A percentile compares a stretch with the other conserved stretches of the same genome.
These are phyloP conservation scores for Fusarium secorum DNA, from an alignment of 2,329 filamentous ascomycete genomes.

Conservation along the genomic window DNA sequence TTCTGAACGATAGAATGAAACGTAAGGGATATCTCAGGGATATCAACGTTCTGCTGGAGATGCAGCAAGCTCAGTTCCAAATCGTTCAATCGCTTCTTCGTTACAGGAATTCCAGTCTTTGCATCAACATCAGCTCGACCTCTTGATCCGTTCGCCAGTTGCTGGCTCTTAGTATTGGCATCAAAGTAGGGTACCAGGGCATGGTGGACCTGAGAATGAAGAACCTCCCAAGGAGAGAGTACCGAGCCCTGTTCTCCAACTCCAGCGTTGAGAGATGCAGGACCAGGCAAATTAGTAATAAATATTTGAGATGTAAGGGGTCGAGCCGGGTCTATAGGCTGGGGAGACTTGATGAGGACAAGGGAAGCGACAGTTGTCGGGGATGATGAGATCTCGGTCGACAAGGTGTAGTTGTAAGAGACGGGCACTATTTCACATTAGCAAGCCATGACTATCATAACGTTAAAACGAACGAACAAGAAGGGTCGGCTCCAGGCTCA, in stretches of 20 bases:
- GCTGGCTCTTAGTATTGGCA: constrained; percentile 87
- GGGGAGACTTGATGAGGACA: constrained; percentile 87
- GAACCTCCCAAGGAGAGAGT: constrained; percentile 86
- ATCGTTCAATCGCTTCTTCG: constrained; percentile 96
- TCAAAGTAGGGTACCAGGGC: constrained; percentile 96
- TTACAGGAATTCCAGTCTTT: constrained; percentile 94
- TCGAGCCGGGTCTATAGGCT: constrained; percentile 83
- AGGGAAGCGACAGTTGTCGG: constrained; percentile 85
- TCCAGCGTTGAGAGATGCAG: constrained; percentile 72
- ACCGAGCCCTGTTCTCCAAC: constrained; percentile 75
- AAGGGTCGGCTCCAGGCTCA: constrained; percentile 57
- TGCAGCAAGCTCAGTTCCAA: constrained; percentile 89
- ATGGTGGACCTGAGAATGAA: constrained; percentile 91
- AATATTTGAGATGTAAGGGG: constrained; percentile 89
- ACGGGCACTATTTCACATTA: constrained; percentile 48
- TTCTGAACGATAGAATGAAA: constrained; percentile 89
- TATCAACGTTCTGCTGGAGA: constrained; percentile 97
- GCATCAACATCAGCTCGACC: constrained; percentile 85
- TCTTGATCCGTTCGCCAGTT: constrained; percentile 69
- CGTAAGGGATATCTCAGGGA: constrained; percentile 86
- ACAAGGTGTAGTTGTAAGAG: constrained; percentile 79
- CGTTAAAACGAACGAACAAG: constrained; percentile 49
- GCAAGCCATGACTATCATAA: background rate
- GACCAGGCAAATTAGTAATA: constrained; percentile 89
- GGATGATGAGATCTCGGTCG: constrained; percentile 81